Evolutionary conservation across 108 stramenopile genomes (phyloP).

Genomic region (Hondaea fermentalgiana): DNA sequence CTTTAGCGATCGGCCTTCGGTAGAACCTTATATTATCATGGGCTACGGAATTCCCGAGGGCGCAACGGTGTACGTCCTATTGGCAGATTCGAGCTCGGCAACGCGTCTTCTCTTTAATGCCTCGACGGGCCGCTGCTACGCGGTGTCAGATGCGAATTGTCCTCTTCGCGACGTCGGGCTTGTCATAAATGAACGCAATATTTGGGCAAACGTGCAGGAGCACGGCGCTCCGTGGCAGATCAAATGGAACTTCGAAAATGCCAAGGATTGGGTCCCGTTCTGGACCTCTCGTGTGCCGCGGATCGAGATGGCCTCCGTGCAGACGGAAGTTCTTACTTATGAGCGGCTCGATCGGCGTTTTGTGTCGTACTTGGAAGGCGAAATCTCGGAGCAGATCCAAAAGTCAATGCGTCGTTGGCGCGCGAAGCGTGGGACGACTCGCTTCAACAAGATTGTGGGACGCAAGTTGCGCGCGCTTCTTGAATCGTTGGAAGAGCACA

Average conservation of each 20-base stretch:
- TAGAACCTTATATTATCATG: slow-evolving; percentile 44
- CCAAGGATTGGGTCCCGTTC: slow-evolving; percentile 24
- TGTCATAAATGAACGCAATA: slow-evolving; percentile 44
- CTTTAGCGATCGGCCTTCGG: slow-evolving; percentile 22
- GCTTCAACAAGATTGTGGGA: not conserved
- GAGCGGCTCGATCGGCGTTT: not conserved
- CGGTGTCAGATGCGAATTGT: slow-evolving; percentile 35
- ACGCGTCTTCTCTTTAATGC: slow-evolving; percentile 55
- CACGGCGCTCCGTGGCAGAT: slow-evolving; percentile 25
- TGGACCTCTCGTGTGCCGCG: not conserved
- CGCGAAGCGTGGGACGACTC: not conserved
- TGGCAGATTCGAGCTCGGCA: slow-evolving; percentile 20
- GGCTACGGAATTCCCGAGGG: slow-evolving; percentile 60
- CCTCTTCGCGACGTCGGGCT: slow-evolving; percentile 54
- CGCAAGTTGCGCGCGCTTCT: not conserved
- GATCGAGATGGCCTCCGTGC: not conserved
- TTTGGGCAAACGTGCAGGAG: slow-evolving; percentile 44
- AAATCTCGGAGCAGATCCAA: not conserved
- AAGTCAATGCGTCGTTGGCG: slow-evolving; percentile 4
- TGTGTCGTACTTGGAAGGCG: not conserved
- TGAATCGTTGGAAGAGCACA: not conserved
- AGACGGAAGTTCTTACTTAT: slow-evolving; percentile 24
- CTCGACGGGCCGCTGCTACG: slow-evolving; percentile 48
- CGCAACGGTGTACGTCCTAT: slow-evolving; percentile 37
- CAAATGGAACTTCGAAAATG: slow-evolving; percentile 25